These are phyloP conservation scores for Naganishia vaughanmartiniae DNA, from an alignment of 768 basidiomycete species.

Conservation along the genomic window DNA sequence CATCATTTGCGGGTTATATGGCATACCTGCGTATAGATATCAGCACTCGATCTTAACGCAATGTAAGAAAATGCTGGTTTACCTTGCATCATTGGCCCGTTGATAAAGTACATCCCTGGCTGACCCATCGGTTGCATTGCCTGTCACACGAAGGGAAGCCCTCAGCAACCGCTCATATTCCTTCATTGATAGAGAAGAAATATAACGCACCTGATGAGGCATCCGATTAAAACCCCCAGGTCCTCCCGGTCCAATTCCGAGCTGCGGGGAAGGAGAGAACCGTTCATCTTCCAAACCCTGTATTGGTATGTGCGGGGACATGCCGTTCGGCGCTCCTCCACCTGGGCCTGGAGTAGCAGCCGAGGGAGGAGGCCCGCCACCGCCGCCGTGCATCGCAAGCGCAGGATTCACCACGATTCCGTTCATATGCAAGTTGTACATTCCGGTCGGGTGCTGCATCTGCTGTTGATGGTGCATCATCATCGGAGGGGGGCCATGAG, in stretches of 20 bases:
- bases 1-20: slow-evolving; percentile 21
- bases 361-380: not conserved
- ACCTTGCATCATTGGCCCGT: slow-evolving; percentile 17
- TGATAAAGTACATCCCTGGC: slow-evolving; percentile 20
- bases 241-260: slow-evolving; percentile 2
- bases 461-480: not conserved
- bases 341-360: not conserved
- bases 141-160: no score
- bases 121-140: slow-evolving; percentile 20
- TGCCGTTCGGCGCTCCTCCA: slow-evolving; percentile 5
- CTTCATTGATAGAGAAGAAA: not conserved
- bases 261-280: slow-evolving; percentile 19
- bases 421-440: slow-evolving; percentile 21
- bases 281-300: slow-evolving; percentile 7
- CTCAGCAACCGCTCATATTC: not conserved
- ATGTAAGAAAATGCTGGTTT: not conserved
- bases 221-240: slow-evolving; percentile 10
- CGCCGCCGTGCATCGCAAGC: not conserved
- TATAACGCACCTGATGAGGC: slow-evolving; percentile 16
- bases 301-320: not conserved
- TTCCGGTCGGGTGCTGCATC: slow-evolving; percentile 12
- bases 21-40: slow-evolving; percentile 3
- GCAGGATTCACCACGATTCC: not conserved
- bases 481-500: not conserved
- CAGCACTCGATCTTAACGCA: not conserved